Evolutionary conservation across 371 early-diverging fungal species (phyloP).

Genomic region (Mortierella sp.): DNA sequence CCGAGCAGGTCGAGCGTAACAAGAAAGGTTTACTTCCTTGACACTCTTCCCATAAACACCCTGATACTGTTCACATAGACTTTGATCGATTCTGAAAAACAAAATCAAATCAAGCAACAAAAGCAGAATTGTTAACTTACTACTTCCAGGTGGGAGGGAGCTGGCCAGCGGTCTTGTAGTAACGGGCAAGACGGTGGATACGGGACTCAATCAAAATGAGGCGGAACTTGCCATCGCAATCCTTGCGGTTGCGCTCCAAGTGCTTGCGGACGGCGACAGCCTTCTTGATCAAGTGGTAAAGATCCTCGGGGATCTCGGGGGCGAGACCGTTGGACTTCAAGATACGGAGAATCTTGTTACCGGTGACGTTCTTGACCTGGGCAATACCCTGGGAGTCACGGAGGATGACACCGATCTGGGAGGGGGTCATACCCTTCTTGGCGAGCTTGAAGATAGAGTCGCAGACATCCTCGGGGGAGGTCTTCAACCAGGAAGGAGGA

Average conservation of each 20-base stretch:
- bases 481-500: slow-evolving; percentile 98
- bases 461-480: slow-evolving; percentile 96
- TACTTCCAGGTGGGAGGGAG: slow-evolving; percentile 99
- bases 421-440: slow-evolving; percentile 99
- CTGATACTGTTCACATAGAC: background rate
- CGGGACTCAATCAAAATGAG: slow-evolving; percentile 99
- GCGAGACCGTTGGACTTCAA: slow-evolving; percentile 91
- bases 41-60: background rate
- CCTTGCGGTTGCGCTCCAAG: slow-evolving; percentile 99
- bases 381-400: slow-evolving; percentile 99
- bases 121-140: slow-evolving; percentile 56
- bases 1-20: slow-evolving; percentile 50
- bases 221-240: slow-evolving; percentile 99
- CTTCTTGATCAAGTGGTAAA: slow-evolving; percentile 99
- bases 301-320: slow-evolving; percentile 99
- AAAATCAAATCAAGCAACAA: slow-evolving; percentile 4
- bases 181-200: slow-evolving; percentile 99
- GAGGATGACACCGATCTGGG: slow-evolving; percentile 99
- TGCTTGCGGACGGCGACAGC: slow-evolving; percentile 99
- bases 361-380: slow-evolving; percentile 95
- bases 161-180: slow-evolving; percentile 99
- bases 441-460: slow-evolving; percentile 99
- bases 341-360: slow-evolving; percentile 97
- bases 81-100: slow-evolving; percentile 10
- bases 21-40: background rate